A percentile compares a stretch with the other conserved stretches of the same genome.
These are phyloP conservation scores for Daedaleopsis sinensis DNA, from an alignment of 768 basidiomycete genomes.

Conservation along the genomic window DNA sequence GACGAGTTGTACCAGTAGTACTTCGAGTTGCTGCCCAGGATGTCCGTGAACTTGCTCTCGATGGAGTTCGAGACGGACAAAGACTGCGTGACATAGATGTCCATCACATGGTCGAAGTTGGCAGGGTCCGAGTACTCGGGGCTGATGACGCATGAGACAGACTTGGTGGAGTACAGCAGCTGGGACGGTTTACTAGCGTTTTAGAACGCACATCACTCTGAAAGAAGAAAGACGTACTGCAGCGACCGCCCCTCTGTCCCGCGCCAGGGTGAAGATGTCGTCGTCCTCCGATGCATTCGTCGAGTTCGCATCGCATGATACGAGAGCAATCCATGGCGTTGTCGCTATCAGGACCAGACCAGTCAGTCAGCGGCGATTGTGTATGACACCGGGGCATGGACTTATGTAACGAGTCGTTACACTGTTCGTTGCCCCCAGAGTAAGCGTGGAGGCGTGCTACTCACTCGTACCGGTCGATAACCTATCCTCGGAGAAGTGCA, in stretches of 20 bases:
- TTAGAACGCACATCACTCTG: not conserved
- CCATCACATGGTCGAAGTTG: constrained; percentile 71
- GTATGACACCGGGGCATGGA: too few species aligned
- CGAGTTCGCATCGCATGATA: constrained; percentile 80
- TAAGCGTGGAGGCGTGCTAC: constrained; percentile 23
- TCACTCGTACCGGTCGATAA: constrained; percentile 49
- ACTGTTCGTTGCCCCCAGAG: too few species aligned
- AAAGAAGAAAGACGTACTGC: constrained; percentile 51
- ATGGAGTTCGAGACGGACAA: constrained; percentile 46
- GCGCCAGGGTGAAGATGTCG: constrained; percentile 85
- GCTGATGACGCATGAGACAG: constrained; percentile 77
- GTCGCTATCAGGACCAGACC: constrained; percentile 44
- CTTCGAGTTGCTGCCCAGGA: constrained; percentile 46
- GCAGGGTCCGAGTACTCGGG: constrained; percentile 63
- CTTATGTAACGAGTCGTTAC: too few species aligned
- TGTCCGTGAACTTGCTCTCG: constrained; percentile 56
- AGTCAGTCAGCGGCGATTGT: not conserved
- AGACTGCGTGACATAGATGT: constrained; percentile 77
- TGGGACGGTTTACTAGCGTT: constrained; percentile 34
- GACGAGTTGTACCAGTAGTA: constrained; percentile 62
- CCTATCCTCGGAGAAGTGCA: constrained; percentile 77
- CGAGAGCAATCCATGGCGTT: constrained; percentile 91
- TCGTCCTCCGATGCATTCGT: constrained; percentile 58
- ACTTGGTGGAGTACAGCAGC: constrained; percentile 79
- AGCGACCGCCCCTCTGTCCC: constrained; percentile 76